phyloP scores from a whole-genome alignment of 2,329 filamentous ascomycete genomes.

The Sporothrix humicola region DNA sequence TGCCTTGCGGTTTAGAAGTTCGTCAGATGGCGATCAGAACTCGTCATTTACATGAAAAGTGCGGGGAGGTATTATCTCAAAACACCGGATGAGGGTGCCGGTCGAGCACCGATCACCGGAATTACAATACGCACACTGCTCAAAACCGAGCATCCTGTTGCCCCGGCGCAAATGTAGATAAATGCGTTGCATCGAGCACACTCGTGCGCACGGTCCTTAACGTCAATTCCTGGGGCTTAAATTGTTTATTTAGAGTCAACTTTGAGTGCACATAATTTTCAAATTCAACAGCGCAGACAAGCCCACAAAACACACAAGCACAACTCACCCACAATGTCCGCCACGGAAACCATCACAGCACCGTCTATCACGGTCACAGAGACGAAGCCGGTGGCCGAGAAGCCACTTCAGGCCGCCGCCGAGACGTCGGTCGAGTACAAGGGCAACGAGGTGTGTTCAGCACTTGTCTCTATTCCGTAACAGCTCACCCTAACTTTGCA shows the following conservation, averaged over 20 bases:
- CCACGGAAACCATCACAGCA: not conserved
- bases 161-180: slow-evolving; percentile 26
- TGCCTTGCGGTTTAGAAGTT: not conserved
- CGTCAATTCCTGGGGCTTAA: no score
- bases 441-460: slow-evolving; percentile 21
- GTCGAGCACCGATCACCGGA: not conserved
- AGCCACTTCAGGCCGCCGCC: slow-evolving; percentile 10
- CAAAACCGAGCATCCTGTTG: no score
- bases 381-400: not conserved
- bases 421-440: slow-evolving; percentile 36
- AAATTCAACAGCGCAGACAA: not conserved
- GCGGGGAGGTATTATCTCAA: no score
- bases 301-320: no score
- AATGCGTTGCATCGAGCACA: not conserved
- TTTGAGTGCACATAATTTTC: not conserved
- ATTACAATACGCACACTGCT: no score
- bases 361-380: not conserved
- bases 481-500: not conserved
- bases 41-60: not conserved
- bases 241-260: no score
- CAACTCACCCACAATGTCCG: slow-evolving; percentile 2
- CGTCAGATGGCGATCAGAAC: not conserved
- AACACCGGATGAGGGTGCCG: no score
- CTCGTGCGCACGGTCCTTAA: not conserved
- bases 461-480: not conserved